A percentile compares a stretch with the other conserved stretches of the same genome.
phyloP scores from a whole-genome alignment of 176 grass and related monocot genomes.

The Areca catechu region DNA sequence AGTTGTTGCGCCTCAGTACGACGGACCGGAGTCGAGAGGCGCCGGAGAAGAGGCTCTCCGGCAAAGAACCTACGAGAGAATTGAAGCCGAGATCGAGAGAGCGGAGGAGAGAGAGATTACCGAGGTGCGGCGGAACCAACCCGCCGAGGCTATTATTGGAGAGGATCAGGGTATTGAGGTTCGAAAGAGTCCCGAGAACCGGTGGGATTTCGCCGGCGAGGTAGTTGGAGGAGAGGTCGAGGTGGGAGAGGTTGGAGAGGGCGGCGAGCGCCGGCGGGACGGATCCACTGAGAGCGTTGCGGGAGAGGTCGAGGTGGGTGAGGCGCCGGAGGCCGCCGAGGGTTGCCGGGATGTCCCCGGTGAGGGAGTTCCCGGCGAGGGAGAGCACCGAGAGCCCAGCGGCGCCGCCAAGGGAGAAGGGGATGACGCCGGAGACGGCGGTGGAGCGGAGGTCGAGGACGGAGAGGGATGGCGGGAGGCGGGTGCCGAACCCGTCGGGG shows the following conservation, averaged over 20 bases:
- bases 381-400: no score
- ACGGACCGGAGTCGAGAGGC: no score
- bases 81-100: constrained; percentile 26
- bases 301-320: constrained; percentile 46
- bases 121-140: constrained; percentile 33
- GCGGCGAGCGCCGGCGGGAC: constrained; percentile 14
- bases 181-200: constrained; percentile 42
- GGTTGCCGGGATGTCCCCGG: constrained; percentile 56
- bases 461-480: not conserved
- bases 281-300: constrained; percentile 26
- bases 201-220: constrained; percentile 6
- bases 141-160: constrained; percentile 48
- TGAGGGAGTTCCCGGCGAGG: constrained; percentile 46
- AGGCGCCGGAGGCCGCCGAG: constrained; percentile 45
- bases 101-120: constrained; percentile 28
- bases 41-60: no score
- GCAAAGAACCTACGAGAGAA: not conserved
- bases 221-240: constrained; percentile 1
- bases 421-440: no score
- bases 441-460: not conserved
- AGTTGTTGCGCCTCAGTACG: no score
- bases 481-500: not conserved
- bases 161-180: constrained; percentile 42
- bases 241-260: not conserved
- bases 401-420: no score